These are phyloP conservation scores for Pseudogymnoascus sp. DNA, from an alignment of 2,329 filamentous ascomycete species.

Conservation along the genomic window DNA sequence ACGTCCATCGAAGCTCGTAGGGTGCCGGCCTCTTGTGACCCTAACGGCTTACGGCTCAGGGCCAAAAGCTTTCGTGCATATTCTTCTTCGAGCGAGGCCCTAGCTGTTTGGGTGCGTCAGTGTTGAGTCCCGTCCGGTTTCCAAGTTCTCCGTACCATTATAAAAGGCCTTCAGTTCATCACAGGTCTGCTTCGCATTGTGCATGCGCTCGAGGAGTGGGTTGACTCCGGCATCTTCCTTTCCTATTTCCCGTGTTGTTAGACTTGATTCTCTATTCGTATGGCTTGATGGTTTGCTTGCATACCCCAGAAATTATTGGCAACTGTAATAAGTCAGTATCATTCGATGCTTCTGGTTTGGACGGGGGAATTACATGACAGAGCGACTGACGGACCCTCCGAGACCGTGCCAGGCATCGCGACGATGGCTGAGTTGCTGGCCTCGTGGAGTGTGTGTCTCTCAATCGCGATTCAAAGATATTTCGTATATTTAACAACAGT, in stretches of 20 bases:
- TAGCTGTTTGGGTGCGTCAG: slow-evolving; percentile 46
- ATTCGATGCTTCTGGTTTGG: not conserved
- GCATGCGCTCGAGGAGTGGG: slow-evolving; percentile 90
- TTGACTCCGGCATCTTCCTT: slow-evolving; percentile 95
- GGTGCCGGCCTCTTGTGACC: slow-evolving; percentile 79
- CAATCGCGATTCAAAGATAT: not conserved
- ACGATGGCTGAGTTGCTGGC: slow-evolving; percentile 7
- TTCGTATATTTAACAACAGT: not conserved
- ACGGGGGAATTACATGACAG: slow-evolving; percentile 27
- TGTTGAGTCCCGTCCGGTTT: not conserved
- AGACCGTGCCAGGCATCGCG: slow-evolving; percentile 27
- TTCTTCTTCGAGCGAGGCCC: slow-evolving; percentile 92
- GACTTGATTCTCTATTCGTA: not conserved
- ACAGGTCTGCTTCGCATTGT: slow-evolving; percentile 85
- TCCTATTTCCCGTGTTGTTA: slow-evolving; percentile 31
- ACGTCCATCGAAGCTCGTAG: slow-evolving; percentile 80
- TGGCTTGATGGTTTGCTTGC: not conserved
- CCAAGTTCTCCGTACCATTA: slow-evolving; percentile 48
- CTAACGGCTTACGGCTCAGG: slow-evolving; percentile 80
- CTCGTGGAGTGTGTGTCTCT: slow-evolving; percentile 1
- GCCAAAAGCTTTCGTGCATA: slow-evolving; percentile 84
- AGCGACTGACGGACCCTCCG: slow-evolving; percentile 31
- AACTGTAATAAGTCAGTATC: slow-evolving; percentile 51
- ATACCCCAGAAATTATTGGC: slow-evolving; percentile 95
- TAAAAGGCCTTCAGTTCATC: slow-evolving; percentile 95